Conservation (phyloP, 2,329 filamentous ascomycete genomes). For the Balansia obtecta region DNA sequence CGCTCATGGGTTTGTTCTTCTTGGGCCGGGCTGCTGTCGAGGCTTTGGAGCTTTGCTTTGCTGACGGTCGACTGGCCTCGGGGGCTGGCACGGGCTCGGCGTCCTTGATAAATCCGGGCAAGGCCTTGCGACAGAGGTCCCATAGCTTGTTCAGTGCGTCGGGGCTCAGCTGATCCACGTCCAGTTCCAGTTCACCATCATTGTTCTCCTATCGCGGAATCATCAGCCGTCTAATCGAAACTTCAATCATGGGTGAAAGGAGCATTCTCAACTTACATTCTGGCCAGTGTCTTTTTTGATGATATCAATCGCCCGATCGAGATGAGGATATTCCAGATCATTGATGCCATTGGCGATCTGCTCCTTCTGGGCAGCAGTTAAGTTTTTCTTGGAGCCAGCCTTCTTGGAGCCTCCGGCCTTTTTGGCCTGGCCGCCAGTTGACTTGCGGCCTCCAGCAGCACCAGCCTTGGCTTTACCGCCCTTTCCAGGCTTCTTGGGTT, state of each 20-base stretch:
- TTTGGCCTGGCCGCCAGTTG: slow-evolving; percentile 22
- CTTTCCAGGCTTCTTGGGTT: slow-evolving; percentile 46
- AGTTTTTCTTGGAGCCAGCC: slow-evolving; percentile 32
- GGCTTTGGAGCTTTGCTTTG: slow-evolving; percentile 15
- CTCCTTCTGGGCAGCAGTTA: slow-evolving; percentile 75
- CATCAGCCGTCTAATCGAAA: no score
- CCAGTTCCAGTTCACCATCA: slow-evolving; percentile 45
- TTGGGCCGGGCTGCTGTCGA: slow-evolving; percentile 37
- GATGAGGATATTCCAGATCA: slow-evolving; percentile 64
- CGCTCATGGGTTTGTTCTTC: slow-evolving; percentile 68
- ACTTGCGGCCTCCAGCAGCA: slow-evolving; percentile 29
- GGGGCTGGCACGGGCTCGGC: slow-evolving; percentile 16
- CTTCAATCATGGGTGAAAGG: not conserved
- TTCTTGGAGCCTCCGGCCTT: slow-evolving; percentile 31
- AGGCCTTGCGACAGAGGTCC: slow-evolving; percentile 31
- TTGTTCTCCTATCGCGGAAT: slow-evolving; percentile 36
- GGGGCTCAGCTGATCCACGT: slow-evolving; percentile 44
- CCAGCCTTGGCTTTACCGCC: slow-evolving; percentile 40
- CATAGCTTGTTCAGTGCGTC: slow-evolving; percentile 42
- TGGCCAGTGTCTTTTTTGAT: slow-evolving; percentile 77
- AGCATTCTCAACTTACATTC: slow-evolving; percentile 47
- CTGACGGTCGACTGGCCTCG: slow-evolving; percentile 17
- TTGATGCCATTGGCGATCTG: slow-evolving; percentile 79
- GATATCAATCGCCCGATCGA: slow-evolving; percentile 72
- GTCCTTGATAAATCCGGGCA: slow-evolving; percentile 28